Percentiles rank a stretch among this genome's conserved stretches.
Conservation (phyloP, 768 basidiomycete species). For the Auricularia heimuer region DNA sequence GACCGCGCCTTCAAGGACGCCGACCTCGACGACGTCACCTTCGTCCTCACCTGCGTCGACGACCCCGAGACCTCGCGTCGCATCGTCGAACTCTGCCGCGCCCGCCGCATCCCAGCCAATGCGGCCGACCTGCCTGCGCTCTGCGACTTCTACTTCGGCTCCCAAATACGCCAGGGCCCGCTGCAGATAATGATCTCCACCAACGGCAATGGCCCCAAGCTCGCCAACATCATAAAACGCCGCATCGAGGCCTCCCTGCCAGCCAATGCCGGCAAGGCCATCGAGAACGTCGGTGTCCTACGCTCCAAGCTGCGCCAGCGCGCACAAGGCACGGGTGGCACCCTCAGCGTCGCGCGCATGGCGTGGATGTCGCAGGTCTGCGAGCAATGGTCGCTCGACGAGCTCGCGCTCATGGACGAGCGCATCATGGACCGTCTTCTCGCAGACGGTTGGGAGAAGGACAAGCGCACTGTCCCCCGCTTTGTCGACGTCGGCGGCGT, state of each 20-base stretch:
- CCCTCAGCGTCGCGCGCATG: slow-evolving; percentile 73
- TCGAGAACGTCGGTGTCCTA: slow-evolving; percentile 69
- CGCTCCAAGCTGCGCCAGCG: slow-evolving; percentile 63
- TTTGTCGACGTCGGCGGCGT: neutral
- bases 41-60: slow-evolving; percentile 93
- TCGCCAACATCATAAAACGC: slow-evolving; percentile 75
- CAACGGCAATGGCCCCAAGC: slow-evolving; percentile 83
- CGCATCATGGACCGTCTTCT: slow-evolving; percentile 53
- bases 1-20: slow-evolving; percentile 58
- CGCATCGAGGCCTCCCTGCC: slow-evolving; percentile 62
- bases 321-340: slow-evolving; percentile 76
- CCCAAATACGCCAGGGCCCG: slow-evolving; percentile 81
- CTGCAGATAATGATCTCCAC: slow-evolving; percentile 95
- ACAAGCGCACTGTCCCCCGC: neutral
- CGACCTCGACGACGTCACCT: slow-evolving; percentile 54
- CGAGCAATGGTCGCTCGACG: slow-evolving; percentile 76
- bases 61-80: slow-evolving; percentile 58
- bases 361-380: slow-evolving; percentile 85
- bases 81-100: slow-evolving; percentile 65
- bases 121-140: slow-evolving; percentile 92
- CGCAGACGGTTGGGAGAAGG: slow-evolving; percentile 73
- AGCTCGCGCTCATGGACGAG: slow-evolving; percentile 64
- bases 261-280: slow-evolving; percentile 61
- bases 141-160: slow-evolving; percentile 98
- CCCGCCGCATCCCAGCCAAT: slow-evolving; percentile 74